Evolutionary conservation across 1,139 yeast species (phyloP).

Genomic region (Lodderomyces margitis): DNA sequence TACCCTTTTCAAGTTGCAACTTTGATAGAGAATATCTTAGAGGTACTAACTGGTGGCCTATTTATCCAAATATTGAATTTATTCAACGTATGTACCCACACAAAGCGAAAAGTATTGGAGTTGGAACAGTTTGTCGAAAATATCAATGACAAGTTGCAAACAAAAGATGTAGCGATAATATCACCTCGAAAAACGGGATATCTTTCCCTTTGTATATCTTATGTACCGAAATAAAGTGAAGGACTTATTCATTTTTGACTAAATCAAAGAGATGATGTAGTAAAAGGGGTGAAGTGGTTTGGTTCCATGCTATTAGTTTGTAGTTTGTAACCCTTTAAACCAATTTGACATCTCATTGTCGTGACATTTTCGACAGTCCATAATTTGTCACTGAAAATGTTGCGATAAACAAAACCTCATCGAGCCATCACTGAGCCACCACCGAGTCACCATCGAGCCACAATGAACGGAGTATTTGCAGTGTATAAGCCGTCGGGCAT

Average conservation of each 20-base stretch:
- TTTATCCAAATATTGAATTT: slow-evolving; percentile 23
- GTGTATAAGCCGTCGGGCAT: slow-evolving; percentile 85
- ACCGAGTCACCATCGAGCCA: slow-evolving; percentile 6
- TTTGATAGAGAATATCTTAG: slow-evolving; percentile 41
- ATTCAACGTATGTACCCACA: slow-evolving; percentile 20
- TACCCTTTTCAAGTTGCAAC: slow-evolving; percentile 35
- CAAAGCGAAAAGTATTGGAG: slow-evolving; percentile 27
- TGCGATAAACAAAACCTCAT: slow-evolving; percentile 15
- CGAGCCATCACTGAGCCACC: too few relatives aligned
- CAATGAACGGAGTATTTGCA: slow-evolving; percentile 91
- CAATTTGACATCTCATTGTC: neutral
- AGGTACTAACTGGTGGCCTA: slow-evolving; percentile 44
- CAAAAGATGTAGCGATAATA: slow-evolving; percentile 37
- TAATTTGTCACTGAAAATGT: too few relatives aligned
- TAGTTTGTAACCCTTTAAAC: too few relatives aligned
- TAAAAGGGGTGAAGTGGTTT: too few relatives aligned
- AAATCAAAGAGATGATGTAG: too few relatives aligned
- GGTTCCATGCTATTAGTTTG: too few relatives aligned
- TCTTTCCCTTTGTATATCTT: slow-evolving; percentile 48
- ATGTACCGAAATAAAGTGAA: neutral
- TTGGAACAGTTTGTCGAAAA: slow-evolving; percentile 48
- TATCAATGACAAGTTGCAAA: slow-evolving; percentile 33
- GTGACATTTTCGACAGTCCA: neutral
- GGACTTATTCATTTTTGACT: too few relatives aligned
- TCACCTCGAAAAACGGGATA: slow-evolving; percentile 59